Evolutionary conservation across 768 basidiomycete genomes (phyloP), one percentile per base, ranked within the genome.

Genomic region (Mycena rosella): DNA sequence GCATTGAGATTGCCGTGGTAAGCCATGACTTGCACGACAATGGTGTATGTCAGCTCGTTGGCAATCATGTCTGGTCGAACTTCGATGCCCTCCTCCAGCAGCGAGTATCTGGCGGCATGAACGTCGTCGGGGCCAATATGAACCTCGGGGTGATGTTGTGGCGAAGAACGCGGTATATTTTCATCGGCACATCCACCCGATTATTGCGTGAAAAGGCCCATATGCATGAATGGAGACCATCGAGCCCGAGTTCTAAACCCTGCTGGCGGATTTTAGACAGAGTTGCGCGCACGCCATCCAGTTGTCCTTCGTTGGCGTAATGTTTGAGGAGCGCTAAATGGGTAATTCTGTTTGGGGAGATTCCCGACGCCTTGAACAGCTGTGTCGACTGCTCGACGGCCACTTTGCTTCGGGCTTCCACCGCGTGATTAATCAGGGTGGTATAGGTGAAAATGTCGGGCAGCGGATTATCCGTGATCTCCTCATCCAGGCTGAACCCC

Each of bases 391-490:
- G 87, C 20, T 80, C 80, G 42, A 95, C 59, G 22, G 85, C 76
- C 24, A 75, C 69, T 2, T 77, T 71, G 40, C 83, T 75, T 22
- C 79, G 73, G 17, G 90, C 87, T 27, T 88, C 82, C 32, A 83
- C 83, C 7, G 93, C 94, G 49, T 91, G 84, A 60, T 83, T 80
- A 63, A 94, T 80, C 61, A 95, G 81, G 1, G 87, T 89, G 40
- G 88, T 91, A 74, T 91, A 89, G 17, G 94, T 92, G 73, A 84
- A 79, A 56, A 92, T 86, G 72, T 94, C 89, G 47, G 94, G 92
- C 6, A 76, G 64, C 15, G 75, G 69, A 45, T 62, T 62, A 49
- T 30, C 51, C 8, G 54, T 29, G 32, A 32, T 48, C 61, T 69
- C 67, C 30, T 49, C 61, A 30, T 69, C 70, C 22, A 68, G 59